Evolutionary conservation across 306 rosid species (phyloP).

Genomic region (Castanospermum australe): DNA sequence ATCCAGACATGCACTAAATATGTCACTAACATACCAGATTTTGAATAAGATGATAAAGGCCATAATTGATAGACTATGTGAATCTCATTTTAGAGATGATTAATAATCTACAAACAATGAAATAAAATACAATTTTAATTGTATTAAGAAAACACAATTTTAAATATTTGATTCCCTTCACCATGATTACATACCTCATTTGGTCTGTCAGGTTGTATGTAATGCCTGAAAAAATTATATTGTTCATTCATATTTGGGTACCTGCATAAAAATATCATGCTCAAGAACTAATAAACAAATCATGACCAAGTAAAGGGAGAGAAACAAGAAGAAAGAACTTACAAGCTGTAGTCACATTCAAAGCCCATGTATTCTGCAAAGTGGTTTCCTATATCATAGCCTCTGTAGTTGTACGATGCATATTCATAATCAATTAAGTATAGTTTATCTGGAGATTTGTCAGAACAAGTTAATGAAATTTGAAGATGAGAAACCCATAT

Average conservation of each 20-base stretch:
- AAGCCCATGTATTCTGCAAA: constrained; percentile 93
- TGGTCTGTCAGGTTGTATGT: constrained; percentile 74
- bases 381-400: constrained; percentile 94
- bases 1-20: too few relatives aligned
- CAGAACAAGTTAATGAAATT: constrained; percentile 24
- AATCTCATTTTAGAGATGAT: constrained; percentile 5
- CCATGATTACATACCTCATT: constrained; percentile 49
- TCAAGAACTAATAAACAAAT: constrained; percentile 25
- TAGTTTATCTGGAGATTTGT: constrained; percentile 64
- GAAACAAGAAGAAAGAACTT: constrained; percentile 32
- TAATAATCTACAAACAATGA: not conserved
- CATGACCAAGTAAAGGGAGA: not conserved
- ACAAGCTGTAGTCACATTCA: constrained; percentile 83
- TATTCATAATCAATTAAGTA: constrained; percentile 95
- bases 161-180: constrained; percentile 11
- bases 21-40: not conserved
- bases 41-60: not conserved
- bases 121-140: constrained; percentile 15
- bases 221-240: constrained; percentile 82
- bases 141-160: constrained; percentile 13
- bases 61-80: not conserved
- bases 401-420: constrained; percentile 92
- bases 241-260: constrained; percentile 78
- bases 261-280: constrained; percentile 42
- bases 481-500: constrained; percentile 13